Conservation (phyloP, 129 eudicot genomes). For the Arctium lappa region DNA sequence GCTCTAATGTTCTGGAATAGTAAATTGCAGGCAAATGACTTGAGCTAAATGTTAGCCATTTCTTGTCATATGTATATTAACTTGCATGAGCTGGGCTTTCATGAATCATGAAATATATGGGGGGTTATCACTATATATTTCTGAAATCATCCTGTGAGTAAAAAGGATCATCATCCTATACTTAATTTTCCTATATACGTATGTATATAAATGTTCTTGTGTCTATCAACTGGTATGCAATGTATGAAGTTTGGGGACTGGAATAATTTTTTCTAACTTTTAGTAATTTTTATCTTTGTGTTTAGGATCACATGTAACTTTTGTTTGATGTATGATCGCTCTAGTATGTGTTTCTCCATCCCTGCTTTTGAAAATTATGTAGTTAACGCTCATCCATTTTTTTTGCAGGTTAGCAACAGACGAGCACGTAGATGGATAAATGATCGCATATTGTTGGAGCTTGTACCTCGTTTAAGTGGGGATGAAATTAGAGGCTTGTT, state of each 20-base stretch:
- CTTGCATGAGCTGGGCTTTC: not conserved
- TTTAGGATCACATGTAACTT: not conserved
- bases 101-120: not conserved
- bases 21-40: not conserved
- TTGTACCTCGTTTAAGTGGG: constrained; percentile 88
- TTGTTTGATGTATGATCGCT: not conserved
- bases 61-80: not conserved
- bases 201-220: too few relatives aligned
- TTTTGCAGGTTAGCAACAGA: constrained; percentile 79
- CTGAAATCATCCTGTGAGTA: too few relatives aligned
- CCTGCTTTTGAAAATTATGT: not conserved
- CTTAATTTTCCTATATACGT: too few relatives aligned
- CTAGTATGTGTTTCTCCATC: constrained; percentile 4
- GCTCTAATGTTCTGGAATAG: not conserved
- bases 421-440: constrained; percentile 86
- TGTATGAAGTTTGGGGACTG: too few relatives aligned
- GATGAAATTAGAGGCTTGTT: constrained; percentile 92
- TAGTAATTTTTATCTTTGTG: not conserved
- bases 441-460: constrained; percentile 85
- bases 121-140: not conserved
- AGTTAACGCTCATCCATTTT: not conserved
- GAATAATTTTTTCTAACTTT: not conserved
- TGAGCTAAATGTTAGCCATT: not conserved
- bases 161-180: too few relatives aligned
- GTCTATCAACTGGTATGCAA: too few relatives aligned